These are phyloP conservation scores for Sporothrix humicola DNA, from an alignment of 2,329 filamentous ascomycete genomes.

Conservation along the genomic window DNA sequence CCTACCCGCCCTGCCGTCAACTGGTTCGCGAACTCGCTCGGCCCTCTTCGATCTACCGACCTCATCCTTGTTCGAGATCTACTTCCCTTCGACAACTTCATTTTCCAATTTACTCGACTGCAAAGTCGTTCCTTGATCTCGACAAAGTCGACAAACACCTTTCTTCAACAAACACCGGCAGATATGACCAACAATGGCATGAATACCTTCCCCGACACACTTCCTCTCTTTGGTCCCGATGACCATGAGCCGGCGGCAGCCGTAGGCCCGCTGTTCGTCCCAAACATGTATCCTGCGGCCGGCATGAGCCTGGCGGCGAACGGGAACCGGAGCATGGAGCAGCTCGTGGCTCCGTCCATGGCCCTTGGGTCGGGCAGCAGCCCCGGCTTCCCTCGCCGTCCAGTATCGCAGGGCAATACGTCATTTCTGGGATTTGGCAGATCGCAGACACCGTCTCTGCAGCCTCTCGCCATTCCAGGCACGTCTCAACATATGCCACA, in stretches of 20 bases:
- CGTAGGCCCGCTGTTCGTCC: background rate
- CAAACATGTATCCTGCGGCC: background rate
- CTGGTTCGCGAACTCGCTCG: background rate
- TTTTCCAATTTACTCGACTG: background rate
- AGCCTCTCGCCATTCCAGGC: background rate
- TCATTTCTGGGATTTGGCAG: background rate
- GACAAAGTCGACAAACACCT: background rate
- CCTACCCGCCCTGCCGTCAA: background rate
- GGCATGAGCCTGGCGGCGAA: background rate
- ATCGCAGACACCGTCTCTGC: background rate
- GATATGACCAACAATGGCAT: conserved; percentile 10
- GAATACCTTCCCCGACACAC: background rate
- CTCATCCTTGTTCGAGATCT: background rate
- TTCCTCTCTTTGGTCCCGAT: background rate
- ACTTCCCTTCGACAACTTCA: background rate
- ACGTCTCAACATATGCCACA: background rate
- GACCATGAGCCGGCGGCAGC: background rate
- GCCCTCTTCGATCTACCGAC: background rate
- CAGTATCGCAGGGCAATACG: background rate
- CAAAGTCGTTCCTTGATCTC: background rate
- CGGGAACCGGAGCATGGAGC: background rate
- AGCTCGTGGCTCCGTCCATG: conserved; percentile 1
- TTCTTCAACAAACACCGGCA: no score
- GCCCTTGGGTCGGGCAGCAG: background rate
- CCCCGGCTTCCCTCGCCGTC: background rate